Conservation (phyloP, 352 stramenopile species). For the Ophiocytium majus region DNA sequence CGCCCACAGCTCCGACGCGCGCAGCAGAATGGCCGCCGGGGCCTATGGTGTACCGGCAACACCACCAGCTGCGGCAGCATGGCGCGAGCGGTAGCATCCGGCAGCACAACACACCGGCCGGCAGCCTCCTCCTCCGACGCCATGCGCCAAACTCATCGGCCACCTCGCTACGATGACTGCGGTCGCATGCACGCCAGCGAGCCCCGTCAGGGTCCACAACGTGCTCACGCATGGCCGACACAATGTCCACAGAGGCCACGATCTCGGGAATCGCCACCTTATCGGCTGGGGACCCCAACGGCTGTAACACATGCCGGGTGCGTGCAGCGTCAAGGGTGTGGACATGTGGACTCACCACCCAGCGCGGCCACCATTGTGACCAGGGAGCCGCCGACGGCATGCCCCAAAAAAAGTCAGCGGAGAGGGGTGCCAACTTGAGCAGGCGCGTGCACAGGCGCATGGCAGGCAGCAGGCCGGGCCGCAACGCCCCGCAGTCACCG, state of each 20-base stretch:
- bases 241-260: not conserved
- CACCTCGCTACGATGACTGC: not conserved
- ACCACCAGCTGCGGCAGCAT: not conserved
- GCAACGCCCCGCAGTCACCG: too few relatives aligned
- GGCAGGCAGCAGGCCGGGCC: too few relatives aligned
- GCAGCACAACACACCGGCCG: not conserved
- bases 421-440: too few relatives aligned
- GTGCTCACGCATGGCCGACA: not conserved
- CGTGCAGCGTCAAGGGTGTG: not conserved
- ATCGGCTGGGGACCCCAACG: not conserved
- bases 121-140: not conserved
- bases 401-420: too few relatives aligned
- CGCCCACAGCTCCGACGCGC: constrained; percentile 6
- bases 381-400: too few relatives aligned
- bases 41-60: not conserved
- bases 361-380: too few relatives aligned
- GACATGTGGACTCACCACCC: not conserved
- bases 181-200: not conserved
- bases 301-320: not conserved
- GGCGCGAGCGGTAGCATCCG: not conserved
- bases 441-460: too few relatives aligned
- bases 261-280: not conserved
- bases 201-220: not conserved
- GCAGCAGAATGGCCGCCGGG: too few relatives aligned
- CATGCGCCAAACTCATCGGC: not conserved